A percentile compares a stretch with the other conserved stretches of the same genome.
Conservation (phyloP, 495 filamentous ascomycete genomes). For the Chaetomidium leptoderma region DNA sequence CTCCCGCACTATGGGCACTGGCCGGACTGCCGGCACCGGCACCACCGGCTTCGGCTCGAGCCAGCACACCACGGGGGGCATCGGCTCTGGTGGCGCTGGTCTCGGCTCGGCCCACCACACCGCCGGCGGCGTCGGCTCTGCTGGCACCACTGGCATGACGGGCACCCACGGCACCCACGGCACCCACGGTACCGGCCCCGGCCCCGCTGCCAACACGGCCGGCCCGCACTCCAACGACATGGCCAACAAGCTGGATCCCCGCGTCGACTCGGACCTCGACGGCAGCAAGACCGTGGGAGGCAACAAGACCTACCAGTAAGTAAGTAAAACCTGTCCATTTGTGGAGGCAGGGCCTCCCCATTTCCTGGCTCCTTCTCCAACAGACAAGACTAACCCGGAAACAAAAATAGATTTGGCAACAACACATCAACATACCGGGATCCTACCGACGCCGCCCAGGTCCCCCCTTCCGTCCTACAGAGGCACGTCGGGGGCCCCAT, state of each 20-base stretch:
- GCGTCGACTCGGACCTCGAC: slow-evolving; percentile 50
- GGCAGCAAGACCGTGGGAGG: slow-evolving; percentile 42
- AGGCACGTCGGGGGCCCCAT: slow-evolving; percentile 37
- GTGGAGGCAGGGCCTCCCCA: too few relatives aligned
- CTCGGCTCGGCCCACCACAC: not conserved
- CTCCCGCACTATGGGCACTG: slow-evolving; percentile 19
- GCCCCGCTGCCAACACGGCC: slow-evolving; percentile 43
- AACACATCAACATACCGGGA: slow-evolving; percentile 25
- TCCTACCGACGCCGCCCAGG: slow-evolving; percentile 46
- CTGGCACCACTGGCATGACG: slow-evolving; percentile 30
- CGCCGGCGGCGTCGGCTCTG: slow-evolving; percentile 20
- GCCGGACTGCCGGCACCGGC: too few relatives aligned
- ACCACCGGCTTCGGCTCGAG: slow-evolving; percentile 18
- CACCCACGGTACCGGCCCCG: slow-evolving; percentile 44
- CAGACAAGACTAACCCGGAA: not conserved
- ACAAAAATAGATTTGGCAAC: not conserved
- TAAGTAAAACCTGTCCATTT: slow-evolving; percentile 34
- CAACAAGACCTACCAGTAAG: slow-evolving; percentile 46
- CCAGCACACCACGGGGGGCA: not conserved
- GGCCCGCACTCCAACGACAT: slow-evolving; percentile 52
- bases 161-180: slow-evolving; percentile 35
- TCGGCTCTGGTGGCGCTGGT: not conserved
- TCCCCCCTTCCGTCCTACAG: slow-evolving; percentile 43
- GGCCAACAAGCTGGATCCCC: slow-evolving; percentile 52
- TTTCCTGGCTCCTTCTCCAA: not conserved